Base-by-base conservation (phyloP, 352 stramenopile species). In the Globisporangium orthogonon region DNA sequence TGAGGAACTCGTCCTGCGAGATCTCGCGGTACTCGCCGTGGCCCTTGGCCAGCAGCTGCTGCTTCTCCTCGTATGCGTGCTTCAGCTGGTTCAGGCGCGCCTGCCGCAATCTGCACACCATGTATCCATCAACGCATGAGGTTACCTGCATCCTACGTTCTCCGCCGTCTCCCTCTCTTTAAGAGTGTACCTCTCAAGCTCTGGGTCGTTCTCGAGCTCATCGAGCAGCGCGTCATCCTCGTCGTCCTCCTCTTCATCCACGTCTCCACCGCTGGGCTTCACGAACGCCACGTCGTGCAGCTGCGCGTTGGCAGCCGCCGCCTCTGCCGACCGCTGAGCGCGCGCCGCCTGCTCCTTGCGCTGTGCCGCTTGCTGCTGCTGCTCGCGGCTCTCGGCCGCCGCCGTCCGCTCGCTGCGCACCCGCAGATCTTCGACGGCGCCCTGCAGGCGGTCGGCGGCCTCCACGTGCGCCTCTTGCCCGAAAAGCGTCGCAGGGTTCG, bases 1-100 rank as follows among this genome's bases (percentile, higher is more conserved):
- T 76, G 6, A 99, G 67, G 69, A 98, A 98, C 62, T 97, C 96
- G 69, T 98, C 95, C 71, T 99, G 93, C 13, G 63, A 37, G 67
- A 99, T 98, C 61, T 97, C 96, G 10, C 76, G 78, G 60, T 86
- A 91, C 54, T 93, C 78, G 44, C 85, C 83, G 55, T 95, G 81
- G 48, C 85, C 85, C 62, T 85, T 89, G 10, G 77, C 69, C 35
- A 88, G 55, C 33, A 91, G 58, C 51, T 55, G 61, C 56, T 74
- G 77, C 64, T 74, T 96, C 71, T 72, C 66, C 56, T 76, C 71
- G 41, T 70, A 78, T 58, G 87, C 69, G 2, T 67, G 43, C 60
- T 90, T 85, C n/a, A 92, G 57, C 58, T 90, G 73, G 62, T 71
- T 71, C 50, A 93, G 62, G 46, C 96, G 88, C 56, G 69, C 71